These are phyloP conservation scores for Triangularia verruculosa DNA, from an alignment of 2,329 filamentous ascomycete genomes.

Conservation along the genomic window DNA sequence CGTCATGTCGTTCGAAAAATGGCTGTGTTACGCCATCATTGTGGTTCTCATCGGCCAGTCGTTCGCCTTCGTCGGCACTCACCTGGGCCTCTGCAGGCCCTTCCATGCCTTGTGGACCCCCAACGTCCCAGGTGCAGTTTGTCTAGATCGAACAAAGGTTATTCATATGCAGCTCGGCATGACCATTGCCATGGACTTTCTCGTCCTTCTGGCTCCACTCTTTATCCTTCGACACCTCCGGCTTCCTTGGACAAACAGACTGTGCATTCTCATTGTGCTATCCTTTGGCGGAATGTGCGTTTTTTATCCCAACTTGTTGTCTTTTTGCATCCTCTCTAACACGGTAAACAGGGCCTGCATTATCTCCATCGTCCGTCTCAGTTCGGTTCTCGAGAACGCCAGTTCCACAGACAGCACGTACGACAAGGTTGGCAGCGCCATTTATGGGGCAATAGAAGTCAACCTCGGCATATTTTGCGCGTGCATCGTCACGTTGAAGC, in stretches of 20 bases:
- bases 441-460: slow-evolving; percentile 30
- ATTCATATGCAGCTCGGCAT: slow-evolving; percentile 30
- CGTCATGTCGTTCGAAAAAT: slow-evolving; percentile 30
- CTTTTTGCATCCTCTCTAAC: too few relatives aligned
- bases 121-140: slow-evolving; percentile 15
- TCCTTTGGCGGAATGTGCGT: too few relatives aligned
- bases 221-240: slow-evolving; percentile 33
- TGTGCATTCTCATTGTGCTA: slow-evolving; percentile 37
- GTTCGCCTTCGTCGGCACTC: slow-evolving; percentile 4
- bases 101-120: slow-evolving; percentile 11
- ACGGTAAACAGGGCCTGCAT: slow-evolving; percentile 8
- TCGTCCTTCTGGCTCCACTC: slow-evolving; percentile 30
- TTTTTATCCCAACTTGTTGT: too few relatives aligned
- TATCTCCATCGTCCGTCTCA: slow-evolving; percentile 23
- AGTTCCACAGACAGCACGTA: slow-evolving; percentile 7
- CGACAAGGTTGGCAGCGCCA: slow-evolving; percentile 12
- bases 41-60: slow-evolving; percentile 26
- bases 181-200: slow-evolving; percentile 32
- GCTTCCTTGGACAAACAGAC: slow-evolving; percentile 39
- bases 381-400: slow-evolving; percentile 5
- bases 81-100: slow-evolving; percentile 17
- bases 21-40: slow-evolving; percentile 29
- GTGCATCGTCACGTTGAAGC: slow-evolving; percentile 40
- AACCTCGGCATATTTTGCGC: slow-evolving; percentile 39
- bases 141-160: slow-evolving; percentile 24